A percentile compares a stretch with the other conserved stretches of the same genome.
Evolutionary conservation across 495 filamentous ascomycete genomes (phyloP).

Genomic region (Aspergillus baeticus): DNA sequence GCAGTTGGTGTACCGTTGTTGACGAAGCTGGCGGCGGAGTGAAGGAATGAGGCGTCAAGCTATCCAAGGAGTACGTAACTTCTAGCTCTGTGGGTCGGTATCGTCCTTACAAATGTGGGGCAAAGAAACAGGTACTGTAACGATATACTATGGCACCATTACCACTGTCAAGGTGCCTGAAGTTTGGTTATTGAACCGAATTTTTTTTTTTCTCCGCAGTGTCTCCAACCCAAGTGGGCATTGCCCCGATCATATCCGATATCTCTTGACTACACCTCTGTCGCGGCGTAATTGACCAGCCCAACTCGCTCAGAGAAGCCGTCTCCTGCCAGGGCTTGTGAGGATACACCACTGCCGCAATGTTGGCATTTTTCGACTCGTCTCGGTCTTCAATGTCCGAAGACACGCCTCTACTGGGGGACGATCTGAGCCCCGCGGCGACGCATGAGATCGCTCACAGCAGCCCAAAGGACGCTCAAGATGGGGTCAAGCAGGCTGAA

Average conservation of each 20-base stretch:
- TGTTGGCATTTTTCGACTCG: not conserved
- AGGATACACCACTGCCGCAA: not conserved
- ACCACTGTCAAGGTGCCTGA: too few relatives aligned
- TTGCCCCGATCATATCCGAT: conserved; percentile 1
- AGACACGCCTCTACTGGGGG: not conserved
- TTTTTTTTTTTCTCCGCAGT: not conserved
- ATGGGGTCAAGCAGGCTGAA: conserved; percentile 44
- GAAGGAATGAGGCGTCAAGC: too few relatives aligned
- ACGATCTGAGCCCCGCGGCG: not conserved
- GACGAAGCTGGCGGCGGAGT: too few relatives aligned
- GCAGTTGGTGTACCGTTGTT: too few relatives aligned
- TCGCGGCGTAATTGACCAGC: not conserved
- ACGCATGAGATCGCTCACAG: conserved; percentile 16
- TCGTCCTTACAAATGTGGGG: too few relatives aligned
- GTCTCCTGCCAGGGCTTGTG: not conserved
- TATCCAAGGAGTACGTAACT: too few relatives aligned
- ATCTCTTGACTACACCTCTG: not conserved
- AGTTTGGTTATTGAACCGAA: not conserved
- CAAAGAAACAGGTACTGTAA: too few relatives aligned
- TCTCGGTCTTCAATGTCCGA: not conserved
- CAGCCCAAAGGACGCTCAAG: conserved; percentile 28
- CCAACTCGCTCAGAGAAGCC: not conserved
- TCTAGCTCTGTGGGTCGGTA: too few relatives aligned
- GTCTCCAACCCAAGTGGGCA: not conserved
- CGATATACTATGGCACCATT: too few relatives aligned